Percentiles rank a stretch among this genome's conserved stretches.
phyloP scores from a whole-genome alignment of 2,329 filamentous ascomycete genomes.

The Xylaria hypoxylon region DNA sequence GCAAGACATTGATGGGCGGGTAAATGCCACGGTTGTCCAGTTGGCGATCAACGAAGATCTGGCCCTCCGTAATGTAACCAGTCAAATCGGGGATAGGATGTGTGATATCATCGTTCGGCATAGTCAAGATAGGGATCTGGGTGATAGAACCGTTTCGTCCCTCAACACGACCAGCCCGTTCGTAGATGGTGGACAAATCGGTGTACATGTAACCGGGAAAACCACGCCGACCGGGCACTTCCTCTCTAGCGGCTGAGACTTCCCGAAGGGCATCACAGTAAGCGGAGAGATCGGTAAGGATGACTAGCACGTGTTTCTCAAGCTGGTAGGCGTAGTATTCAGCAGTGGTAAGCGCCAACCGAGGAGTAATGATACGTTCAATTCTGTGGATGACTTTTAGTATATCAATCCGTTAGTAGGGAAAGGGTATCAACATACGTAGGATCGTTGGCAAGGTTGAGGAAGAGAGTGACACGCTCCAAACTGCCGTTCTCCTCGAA shows the following conservation, averaged over 20 bases:
- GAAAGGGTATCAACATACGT: conserved; percentile 71
- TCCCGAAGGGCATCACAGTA: conserved; percentile 99
- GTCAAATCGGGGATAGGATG: conserved; percentile 99
- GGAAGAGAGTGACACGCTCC: conserved; percentile 96
- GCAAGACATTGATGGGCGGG: conserved; percentile 97
- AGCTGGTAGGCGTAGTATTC: conserved; percentile 99
- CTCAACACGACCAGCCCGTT: conserved; percentile 96
- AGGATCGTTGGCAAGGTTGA: conserved; percentile 98
- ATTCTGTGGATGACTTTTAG: conserved; percentile 69
- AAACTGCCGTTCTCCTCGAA: conserved; percentile 99
- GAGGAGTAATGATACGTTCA: conserved; percentile 99
- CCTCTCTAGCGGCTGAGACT: conserved; percentile 96
- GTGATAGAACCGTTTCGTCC: conserved; percentile 99
- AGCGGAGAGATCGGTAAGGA: conserved; percentile 95
- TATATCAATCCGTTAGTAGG: neutral
- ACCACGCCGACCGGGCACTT: conserved; percentile 98
- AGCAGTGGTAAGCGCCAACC: conserved; percentile 96
- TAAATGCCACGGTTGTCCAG: conserved; percentile 97
- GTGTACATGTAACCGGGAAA: conserved; percentile 99
- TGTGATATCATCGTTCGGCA: conserved; percentile 99
- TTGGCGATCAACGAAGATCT: conserved; percentile 96
- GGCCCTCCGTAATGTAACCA: conserved; percentile 98
- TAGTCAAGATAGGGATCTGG: conserved; percentile 97
- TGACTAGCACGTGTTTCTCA: conserved; percentile 99
- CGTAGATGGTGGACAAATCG: conserved; percentile 99